Evolutionary conservation across 768 basidiomycete genomes (phyloP).

Genomic region (Megacollybia marginata): DNA sequence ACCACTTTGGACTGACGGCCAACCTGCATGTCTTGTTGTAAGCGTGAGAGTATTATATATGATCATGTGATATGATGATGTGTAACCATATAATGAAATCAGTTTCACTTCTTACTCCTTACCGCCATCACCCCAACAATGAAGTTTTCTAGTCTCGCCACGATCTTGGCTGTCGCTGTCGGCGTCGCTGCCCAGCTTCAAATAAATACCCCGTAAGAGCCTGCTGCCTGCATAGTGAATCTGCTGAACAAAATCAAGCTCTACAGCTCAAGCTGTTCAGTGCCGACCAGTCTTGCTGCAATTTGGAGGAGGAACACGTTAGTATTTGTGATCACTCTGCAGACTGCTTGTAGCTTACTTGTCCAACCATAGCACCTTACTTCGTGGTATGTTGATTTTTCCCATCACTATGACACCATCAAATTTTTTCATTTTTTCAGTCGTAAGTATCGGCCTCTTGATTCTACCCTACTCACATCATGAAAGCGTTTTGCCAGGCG

Average conservation of each 20-base stretch:
- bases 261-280: conserved; percentile 19
- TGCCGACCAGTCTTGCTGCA: conserved; percentile 56
- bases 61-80: not conserved
- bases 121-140: conserved; percentile 24
- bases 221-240: not conserved
- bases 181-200: conserved; percentile 17
- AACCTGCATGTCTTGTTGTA: conserved; percentile 9
- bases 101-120: too few relatives aligned
- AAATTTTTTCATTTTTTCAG: conserved; percentile 18
- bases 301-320: conserved; percentile 57
- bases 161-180: conserved; percentile 30
- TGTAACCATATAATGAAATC: too few relatives aligned
- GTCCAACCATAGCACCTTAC: conserved; percentile 43
- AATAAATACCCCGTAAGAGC: conserved; percentile 69
- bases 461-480: not conserved
- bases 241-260: not conserved
- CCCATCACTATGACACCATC: not conserved
- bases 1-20: conserved; percentile 55
- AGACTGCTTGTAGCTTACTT: conserved; percentile 3
- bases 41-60: not conserved
- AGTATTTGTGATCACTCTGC: conserved; percentile 14
- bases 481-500: conserved; percentile 48
- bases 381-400: conserved; percentile 37
- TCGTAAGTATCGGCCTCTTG: conserved; percentile 19
- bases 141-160: conserved; percentile 37